Base-by-base conservation (phyloP, 2,329 filamentous ascomycete genomes). In the Sclerotinia subarctica region DNA sequence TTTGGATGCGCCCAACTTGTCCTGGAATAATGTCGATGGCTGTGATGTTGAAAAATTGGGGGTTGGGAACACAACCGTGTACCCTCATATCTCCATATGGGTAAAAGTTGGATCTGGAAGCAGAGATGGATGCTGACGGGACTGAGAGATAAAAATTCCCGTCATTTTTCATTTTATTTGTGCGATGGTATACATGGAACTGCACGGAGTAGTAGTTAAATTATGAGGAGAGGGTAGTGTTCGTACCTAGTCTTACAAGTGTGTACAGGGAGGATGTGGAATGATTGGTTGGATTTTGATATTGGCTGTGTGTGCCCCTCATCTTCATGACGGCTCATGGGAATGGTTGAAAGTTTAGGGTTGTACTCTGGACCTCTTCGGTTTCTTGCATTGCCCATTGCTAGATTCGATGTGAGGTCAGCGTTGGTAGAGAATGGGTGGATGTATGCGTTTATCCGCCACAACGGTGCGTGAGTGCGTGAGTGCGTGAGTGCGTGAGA, bases 41-140 rank as follows among this genome's bases (percentile, higher is more conserved):
- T 56, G 53, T 56, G 21, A 35, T 56, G 5, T 10, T 5, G 5
- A 56, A 56, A 56, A 35, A 4, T n/a, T 56, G 53, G 53, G 21
- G 53, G 53, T 56, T 56, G 53, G 53, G 53, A 38, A 56, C 35
- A 54, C 29, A n/a, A n/a, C 29, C 53, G 53, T 56, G 53, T 32
- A 21, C 26, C 26, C 10, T 19, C 29, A 0, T 5, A 5, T 5
- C 1, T 13, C 4, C 17, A 8, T 7, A 19, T 21, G 51, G 24
- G 19, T 21, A 21, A 10, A 32, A 21, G 1, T 5, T 7, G 3
- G 4, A 32, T 53, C 17, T 29, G 24, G n/a, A 29, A 29, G 15
- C 3, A 8, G 26, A 8, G 4, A 53, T 29, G 26, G 24, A 53
- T 17, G 7, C 38, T 17, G 24, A 51, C n/a, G n/a, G n/a, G 49